Conservation (phyloP, 192 early-diverging fungal species). For the Entomortierella parvispora region DNA sequence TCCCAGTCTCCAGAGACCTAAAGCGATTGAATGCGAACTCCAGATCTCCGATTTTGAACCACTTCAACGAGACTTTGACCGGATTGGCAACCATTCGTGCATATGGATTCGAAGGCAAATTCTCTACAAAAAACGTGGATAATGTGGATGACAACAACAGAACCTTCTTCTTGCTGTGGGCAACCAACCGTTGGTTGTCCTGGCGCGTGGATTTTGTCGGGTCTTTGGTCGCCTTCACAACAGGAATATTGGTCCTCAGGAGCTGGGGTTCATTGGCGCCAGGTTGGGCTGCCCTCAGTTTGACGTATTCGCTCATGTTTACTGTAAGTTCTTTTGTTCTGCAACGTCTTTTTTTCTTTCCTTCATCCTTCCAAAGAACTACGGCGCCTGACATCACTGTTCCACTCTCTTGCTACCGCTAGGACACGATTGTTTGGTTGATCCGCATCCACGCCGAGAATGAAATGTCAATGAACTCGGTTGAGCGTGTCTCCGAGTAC, state of each 20-base stretch:
- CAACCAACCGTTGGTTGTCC: slow-evolving; percentile 83
- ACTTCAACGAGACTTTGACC: too few species aligned
- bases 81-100: slow-evolving; percentile 55
- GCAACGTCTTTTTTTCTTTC: too few species aligned
- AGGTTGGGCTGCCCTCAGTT: slow-evolving; percentile 83
- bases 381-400: slow-evolving; percentile 52
- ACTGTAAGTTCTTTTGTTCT: slow-evolving; percentile 61
- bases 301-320: slow-evolving; percentile 85
- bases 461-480: slow-evolving; percentile 80
- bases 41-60: too few species aligned
- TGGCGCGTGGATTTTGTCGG: slow-evolving; percentile 79
- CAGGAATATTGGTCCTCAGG: slow-evolving; percentile 67
- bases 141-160: slow-evolving; percentile 80
- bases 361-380: too few species aligned
- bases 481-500: slow-evolving; percentile 79
- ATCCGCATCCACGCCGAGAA: slow-evolving; percentile 78
- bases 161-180: slow-evolving; percentile 86
- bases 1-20: too few species aligned
- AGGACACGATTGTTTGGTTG: slow-evolving; percentile 72
- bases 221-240: slow-evolving; percentile 73
- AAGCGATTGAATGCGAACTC: too few species aligned
- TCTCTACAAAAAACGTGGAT: slow-evolving; percentile 62
- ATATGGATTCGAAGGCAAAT: slow-evolving; percentile 71
- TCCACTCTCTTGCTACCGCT: too few species aligned
- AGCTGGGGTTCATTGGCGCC: slow-evolving; percentile 67